Base-by-base conservation (phyloP, 495 filamentous ascomycete genomes). In the Hypoxylon fuscum region DNA sequence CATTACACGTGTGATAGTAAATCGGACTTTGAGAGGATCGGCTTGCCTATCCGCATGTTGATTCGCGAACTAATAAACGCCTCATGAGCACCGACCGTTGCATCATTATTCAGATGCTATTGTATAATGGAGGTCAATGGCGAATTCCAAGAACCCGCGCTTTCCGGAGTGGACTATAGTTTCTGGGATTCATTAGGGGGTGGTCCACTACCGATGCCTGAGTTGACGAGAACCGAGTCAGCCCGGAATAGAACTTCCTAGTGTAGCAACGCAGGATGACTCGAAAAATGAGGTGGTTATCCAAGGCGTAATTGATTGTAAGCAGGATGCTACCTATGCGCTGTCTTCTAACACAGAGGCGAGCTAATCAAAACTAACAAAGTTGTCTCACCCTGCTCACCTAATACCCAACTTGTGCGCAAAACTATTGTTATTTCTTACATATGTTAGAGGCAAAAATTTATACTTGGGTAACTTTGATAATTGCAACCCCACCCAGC, bases 121-220 rank as follows among this genome's bases (percentile, higher is more conserved):
- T 42, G 6, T 42, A 22, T 22, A n/a, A n/a, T n/a, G n/a, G n/a
- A n/a, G 12, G 40, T 18, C 5, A 42, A 15, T 42, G 40, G 9
- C 20, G 17, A 42, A 7, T 41, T 12, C 40, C 14, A 7, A 5
- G 14, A 55, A 23, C 23, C 52, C 52, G 32, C 46, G 17, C 17
- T 34, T 22, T 23, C 52, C 52, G 52, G 46, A 14, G 27, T 12
- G 6, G 49, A 46, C 10, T 5, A 31, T 37, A 44, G 51, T 34
- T 38, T 50, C 31, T 43, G 35, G 52, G 60, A 64, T 40, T 63
- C 60, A 63, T 57, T 27, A n/a, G 40, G 23, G 23, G 29, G 31
- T 57, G 31, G 45, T 34, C 40, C 5, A 25, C 20, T 2, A 45
- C n/a, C 20, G 49, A 43, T n/a, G 9, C n/a, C n/a, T 55, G 59